Evolutionary conservation across 345 rosid genomes (phyloP).

Genomic region (Melaleuca alternifolia): DNA sequence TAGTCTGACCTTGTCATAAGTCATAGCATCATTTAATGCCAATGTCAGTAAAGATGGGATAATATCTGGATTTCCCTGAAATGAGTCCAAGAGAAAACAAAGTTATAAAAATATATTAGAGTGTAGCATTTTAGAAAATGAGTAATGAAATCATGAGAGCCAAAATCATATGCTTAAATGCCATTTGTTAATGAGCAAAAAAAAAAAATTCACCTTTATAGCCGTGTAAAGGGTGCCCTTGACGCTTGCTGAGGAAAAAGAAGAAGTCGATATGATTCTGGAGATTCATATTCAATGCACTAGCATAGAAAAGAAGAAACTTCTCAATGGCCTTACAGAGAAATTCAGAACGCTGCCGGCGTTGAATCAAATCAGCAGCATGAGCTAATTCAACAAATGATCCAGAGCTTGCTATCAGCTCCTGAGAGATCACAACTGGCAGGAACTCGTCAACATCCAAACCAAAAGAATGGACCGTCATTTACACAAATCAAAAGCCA

Average conservation of each 20-base stretch:
- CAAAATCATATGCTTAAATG: neutral
- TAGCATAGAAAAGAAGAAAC: neutral
- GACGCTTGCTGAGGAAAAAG: conserved; percentile 41
- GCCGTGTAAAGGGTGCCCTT: conserved; percentile 36
- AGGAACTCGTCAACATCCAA: conserved; percentile 33
- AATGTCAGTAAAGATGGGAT: conserved; percentile 55
- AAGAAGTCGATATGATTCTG: neutral
- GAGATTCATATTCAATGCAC: neutral
- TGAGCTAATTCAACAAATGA: conserved; percentile 41
- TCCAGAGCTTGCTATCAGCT: conserved; percentile 50
- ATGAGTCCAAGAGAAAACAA: neutral
- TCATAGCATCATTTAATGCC: conserved; percentile 74
- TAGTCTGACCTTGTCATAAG: conserved; percentile 79
- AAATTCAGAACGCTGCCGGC: conserved; percentile 82
- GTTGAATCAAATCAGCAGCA: conserved; percentile 89
- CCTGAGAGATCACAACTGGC: conserved; percentile 59
- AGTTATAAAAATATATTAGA: neutral
- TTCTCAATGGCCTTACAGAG: conserved; percentile 33
- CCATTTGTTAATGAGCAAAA: neutral
- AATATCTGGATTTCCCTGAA: conserved; percentile 59
- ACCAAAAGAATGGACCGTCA: neutral
- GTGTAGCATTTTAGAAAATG: neutral
- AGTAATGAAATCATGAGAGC: neutral
- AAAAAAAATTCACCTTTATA: conserved; percentile 35
- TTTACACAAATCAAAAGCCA: neutral